These are phyloP conservation scores for Epichloe aotearoae DNA, from an alignment of 2,329 filamentous ascomycete species.

Conservation along the genomic window DNA sequence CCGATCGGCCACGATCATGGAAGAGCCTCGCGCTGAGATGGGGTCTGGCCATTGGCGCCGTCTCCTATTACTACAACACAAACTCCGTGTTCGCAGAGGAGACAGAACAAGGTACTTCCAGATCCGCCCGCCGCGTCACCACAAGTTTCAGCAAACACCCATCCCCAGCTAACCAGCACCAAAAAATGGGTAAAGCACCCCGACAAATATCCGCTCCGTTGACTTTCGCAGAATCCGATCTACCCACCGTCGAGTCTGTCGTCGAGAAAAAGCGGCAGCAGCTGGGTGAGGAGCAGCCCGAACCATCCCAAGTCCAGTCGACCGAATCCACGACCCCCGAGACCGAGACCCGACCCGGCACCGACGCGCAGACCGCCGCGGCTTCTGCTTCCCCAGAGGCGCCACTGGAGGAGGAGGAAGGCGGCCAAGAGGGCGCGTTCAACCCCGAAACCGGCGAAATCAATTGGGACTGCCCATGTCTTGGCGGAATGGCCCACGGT, in stretches of 20 bases:
- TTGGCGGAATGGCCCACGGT: slow-evolving; percentile 93
- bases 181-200: background rate
- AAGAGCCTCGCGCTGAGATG: slow-evolving; percentile 63
- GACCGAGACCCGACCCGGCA: slow-evolving; percentile 6
- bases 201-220: slow-evolving; percentile 28
- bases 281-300: slow-evolving; percentile 17
- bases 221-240: slow-evolving; percentile 41
- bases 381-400: slow-evolving; percentile 29
- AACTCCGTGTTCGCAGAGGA: slow-evolving; percentile 79
- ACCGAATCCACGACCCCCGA: slow-evolving; percentile 11
- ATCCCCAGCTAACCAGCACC: background rate
- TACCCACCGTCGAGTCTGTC: slow-evolving; percentile 54
- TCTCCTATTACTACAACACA: slow-evolving; percentile 87
- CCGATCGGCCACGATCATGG: slow-evolving; percentile 64
- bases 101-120: slow-evolving; percentile 28
- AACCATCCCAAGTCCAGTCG: slow-evolving; percentile 7
- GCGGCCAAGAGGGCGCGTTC: slow-evolving; percentile 79
- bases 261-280: slow-evolving; percentile 49
- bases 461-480: slow-evolving; percentile 98
- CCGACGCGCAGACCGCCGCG: slow-evolving; percentile 13
- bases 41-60: slow-evolving; percentile 58
- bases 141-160: background rate
- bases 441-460: slow-evolving; percentile 98
- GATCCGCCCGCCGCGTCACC: no score
- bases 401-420: slow-evolving; percentile 49